phyloP scores from a whole-genome alignment of 805 yeast genomes.

The Candida arabinofermentans region DNA sequence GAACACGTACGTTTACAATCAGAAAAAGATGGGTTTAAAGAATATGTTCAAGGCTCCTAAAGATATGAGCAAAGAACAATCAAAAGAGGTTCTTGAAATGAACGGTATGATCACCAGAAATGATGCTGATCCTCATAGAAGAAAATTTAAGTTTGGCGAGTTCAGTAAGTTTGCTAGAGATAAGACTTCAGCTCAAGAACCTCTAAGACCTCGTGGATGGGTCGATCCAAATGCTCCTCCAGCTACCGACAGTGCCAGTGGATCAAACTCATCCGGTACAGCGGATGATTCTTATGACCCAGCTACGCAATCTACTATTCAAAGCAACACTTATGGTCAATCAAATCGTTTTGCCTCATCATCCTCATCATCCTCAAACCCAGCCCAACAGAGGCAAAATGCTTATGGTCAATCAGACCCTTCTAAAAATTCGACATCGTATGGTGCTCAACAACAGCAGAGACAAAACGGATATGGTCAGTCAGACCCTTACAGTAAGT shows the following conservation, averaged over 20 bases:
- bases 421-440: no score
- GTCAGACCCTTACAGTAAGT: constrained; percentile 1
- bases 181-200: constrained; percentile 18
- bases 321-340: constrained; percentile 15
- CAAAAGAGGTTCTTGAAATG: constrained; percentile 38
- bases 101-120: constrained; percentile 40
- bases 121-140: constrained; percentile 21
- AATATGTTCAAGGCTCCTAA: constrained; percentile 47
- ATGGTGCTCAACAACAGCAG: no score
- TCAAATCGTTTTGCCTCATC: no score
- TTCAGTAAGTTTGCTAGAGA: constrained; percentile 45
- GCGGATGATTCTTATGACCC: constrained; percentile 19
- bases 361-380: no score
- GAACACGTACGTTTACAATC: not conserved
- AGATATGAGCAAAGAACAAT: constrained; percentile 40
- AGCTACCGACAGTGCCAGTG: not conserved
- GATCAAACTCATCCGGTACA: constrained; percentile 9
- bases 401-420: constrained; percentile 6
- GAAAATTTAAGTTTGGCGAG: constrained; percentile 43
- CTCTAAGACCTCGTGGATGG: constrained; percentile 22
- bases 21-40: constrained; percentile 44
- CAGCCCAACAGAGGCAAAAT: no score
- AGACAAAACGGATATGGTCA: no score
- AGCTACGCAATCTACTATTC: constrained; percentile 20
- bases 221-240: constrained; percentile 8